These are phyloP conservation scores for Lotmaria passim DNA, from an alignment of 208 protist genomes.

Conservation along the genomic window DNA sequence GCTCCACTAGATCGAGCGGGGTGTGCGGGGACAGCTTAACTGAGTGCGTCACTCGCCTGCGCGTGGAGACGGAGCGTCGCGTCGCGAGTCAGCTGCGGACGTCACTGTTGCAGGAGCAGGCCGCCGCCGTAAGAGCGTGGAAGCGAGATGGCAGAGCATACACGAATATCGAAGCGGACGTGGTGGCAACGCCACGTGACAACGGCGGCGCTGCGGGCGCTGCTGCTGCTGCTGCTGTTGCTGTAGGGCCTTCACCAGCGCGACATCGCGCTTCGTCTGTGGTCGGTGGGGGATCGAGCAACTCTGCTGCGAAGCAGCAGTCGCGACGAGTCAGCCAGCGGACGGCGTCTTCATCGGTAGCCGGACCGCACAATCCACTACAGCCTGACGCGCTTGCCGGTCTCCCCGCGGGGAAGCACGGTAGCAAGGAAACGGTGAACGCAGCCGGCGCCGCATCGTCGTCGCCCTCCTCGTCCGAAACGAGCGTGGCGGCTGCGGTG, in stretches of 20 bases:
- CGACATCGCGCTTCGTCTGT: too few species aligned
- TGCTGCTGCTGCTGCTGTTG: neutral
- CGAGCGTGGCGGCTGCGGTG: conserved; percentile 3
- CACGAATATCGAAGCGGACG: neutral
- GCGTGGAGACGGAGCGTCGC: conserved; percentile 34
- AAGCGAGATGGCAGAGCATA: neutral
- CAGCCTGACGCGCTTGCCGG: neutral
- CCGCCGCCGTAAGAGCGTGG: neutral
- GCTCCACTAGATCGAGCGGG: conserved; percentile 17
- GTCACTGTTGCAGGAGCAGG: conserved; percentile 17
- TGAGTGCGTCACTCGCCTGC: conserved; percentile 20
- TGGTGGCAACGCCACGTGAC: neutral
- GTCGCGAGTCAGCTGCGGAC: conserved; percentile 23
- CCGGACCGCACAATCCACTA: neutral
- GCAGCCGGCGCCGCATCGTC: neutral
- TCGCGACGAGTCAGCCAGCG: neutral
- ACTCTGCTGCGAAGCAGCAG: neutral
- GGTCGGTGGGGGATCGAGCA: too few species aligned
- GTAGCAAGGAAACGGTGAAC: neutral
- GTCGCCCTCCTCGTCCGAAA: neutral
- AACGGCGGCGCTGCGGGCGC: neutral
- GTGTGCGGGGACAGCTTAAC: conserved; percentile 22
- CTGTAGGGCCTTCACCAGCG: too few species aligned
- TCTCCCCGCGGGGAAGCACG: neutral
- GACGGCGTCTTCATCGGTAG: neutral